These are phyloP conservation scores for Neofusicoccum parvum DNA, from an alignment of 2,329 filamentous ascomycete species.

Conservation along the genomic window DNA sequence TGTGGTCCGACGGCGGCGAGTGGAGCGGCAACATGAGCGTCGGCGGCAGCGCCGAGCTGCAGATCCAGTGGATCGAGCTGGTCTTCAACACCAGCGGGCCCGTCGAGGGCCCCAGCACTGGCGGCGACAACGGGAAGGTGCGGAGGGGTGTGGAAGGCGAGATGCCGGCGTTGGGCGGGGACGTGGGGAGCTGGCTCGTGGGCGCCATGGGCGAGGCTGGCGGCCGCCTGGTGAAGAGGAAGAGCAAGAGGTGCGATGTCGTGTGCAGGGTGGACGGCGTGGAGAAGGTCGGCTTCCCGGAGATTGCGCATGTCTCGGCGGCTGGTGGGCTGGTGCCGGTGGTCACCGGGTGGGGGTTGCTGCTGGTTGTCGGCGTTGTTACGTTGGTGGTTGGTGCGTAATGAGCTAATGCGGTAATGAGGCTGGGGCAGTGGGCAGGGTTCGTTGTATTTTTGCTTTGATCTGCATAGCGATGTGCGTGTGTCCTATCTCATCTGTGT, in stretches of 20 bases:
- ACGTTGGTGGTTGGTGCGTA: conserved; percentile 29
- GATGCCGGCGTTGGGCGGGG: background rate
- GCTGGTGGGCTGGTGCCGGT: background rate
- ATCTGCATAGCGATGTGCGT: background rate
- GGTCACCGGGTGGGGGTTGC: conserved; percentile 27
- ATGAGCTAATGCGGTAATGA: background rate
- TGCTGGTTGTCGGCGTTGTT: conserved; percentile 29
- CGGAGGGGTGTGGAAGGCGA: background rate
- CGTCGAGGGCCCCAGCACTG: conserved; percentile 29
- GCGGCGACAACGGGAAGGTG: conserved; percentile 27
- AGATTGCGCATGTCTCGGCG: conserved; percentile 33
- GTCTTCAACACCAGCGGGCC: conserved; percentile 51
- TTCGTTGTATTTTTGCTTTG: background rate
- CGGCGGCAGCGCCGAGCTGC: conserved; percentile 54
- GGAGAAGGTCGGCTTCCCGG: conserved; percentile 35
- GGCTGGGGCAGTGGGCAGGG: too few relatives aligned
- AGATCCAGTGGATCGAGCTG: conserved; percentile 66
- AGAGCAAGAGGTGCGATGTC: conserved; percentile 28
- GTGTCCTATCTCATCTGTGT: background rate
- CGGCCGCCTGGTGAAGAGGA: conserved; percentile 23
- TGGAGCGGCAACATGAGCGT: conserved; percentile 63
- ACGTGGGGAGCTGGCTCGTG: background rate
- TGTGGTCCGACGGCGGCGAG: conserved; percentile 62
- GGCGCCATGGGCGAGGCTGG: background rate
- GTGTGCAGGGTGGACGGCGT: conserved; percentile 43